Evolutionary conservation across 768 basidiomycete genomes (phyloP), one percentile per base, ranked within the genome.

Genomic region (Trametes gibbosa): DNA sequence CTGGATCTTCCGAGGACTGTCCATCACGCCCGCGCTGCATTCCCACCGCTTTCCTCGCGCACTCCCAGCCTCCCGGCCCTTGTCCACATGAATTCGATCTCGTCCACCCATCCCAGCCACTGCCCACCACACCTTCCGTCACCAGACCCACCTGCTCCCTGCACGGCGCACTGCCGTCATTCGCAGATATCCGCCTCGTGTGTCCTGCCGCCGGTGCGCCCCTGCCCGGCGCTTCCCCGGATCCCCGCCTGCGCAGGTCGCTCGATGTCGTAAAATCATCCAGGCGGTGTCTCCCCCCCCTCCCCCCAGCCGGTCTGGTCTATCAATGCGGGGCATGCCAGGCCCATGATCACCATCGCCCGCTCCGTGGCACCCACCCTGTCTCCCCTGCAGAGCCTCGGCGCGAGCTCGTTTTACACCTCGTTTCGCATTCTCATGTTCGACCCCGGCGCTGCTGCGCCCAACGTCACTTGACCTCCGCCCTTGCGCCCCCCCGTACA

Each of bases 351-450:
- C 41, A 21, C 40, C 35, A 14, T 27, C 48, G 37, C 45, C 55
- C 45, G 40, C 50, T 17, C 43, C 56, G 49, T 53, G 60, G 53
- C 43, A 46, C 27, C 35, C 42, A 35, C 48, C 43, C 50, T 45
- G 46, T 55, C 35, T 40, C 16, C 34, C 55, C 42, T 27, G 50
- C 50, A 41, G 52, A 14, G 40, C 40, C 32, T 50, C n/a, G n/a
- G n/a, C n/a, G n/a, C n/a, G n/a, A n/a, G n/a, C n/a, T n/a, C 48
- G 37, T 5, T 39, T 14, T 6, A 13, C 37, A 39, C 37, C 53
- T 24, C 59, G 60, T 62, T 62, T 62, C 60, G 60, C 27, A 40
- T 62, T 62, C 60, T 62, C 60, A 62, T 62, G 60, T 32, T 34
- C 46, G 45, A 50, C 32, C 12, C 58, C 59, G 39, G 48, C 59